Conservation (phyloP, 176 grass and related monocot genomes). For the Musa itinerans region DNA sequence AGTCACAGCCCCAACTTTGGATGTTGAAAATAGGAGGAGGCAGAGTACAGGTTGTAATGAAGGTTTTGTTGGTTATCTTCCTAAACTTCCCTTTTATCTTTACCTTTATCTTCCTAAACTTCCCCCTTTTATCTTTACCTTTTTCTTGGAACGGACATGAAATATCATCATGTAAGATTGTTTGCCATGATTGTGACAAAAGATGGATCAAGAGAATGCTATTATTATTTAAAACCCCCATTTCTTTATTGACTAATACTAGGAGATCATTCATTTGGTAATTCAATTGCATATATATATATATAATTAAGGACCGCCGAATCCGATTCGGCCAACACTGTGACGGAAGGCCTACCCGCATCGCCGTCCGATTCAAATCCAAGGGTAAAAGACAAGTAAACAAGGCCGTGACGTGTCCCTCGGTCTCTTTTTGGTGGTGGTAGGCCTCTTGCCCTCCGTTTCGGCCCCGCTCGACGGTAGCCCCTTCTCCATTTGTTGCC, state of each 20-base stretch:
- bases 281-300: neutral
- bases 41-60: neutral
- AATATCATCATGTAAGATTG: neutral
- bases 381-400: neutral
- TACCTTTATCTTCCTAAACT: neutral
- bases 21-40: neutral
- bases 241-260: neutral
- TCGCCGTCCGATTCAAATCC: neutral
- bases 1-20: neutral
- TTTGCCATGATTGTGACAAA: slow-evolving; percentile 7
- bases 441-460: neutral
- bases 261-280: neutral
- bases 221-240: neutral
- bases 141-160: neutral
- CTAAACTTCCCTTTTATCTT: neutral
- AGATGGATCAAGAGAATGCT: neutral
- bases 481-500: neutral
- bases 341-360: neutral
- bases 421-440: neutral
- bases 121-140: neutral
- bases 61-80: neutral
- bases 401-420: neutral
- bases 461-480: neutral
- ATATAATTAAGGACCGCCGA: neutral
- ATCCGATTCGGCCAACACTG: too few relatives aligned